phyloP scores from a whole-genome alignment of 176 grass and related monocot species.

The Bonia amplexicaulis region DNA sequence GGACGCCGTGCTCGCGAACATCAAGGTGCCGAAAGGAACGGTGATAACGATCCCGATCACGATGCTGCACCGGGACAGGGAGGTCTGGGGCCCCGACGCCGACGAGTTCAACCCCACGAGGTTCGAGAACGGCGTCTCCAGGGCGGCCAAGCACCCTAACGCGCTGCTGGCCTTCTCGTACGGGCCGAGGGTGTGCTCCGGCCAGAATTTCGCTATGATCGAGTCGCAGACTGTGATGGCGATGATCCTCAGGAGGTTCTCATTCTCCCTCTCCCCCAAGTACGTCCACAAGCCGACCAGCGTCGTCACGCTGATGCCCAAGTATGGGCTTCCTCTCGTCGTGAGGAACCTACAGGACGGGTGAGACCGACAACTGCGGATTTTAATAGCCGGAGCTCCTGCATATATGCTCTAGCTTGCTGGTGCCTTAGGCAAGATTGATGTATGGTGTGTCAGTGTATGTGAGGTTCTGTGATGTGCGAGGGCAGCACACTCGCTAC shows the following conservation, averaged over 20 bases:
- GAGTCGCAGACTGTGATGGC: conserved; percentile 37
- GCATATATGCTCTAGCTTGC: no score
- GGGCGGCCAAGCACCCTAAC: conserved; percentile 18
- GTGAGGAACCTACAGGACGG: background rate
- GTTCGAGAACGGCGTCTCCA: conserved; percentile 26
- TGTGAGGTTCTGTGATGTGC: no score
- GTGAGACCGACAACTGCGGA: background rate
- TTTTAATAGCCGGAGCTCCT: no score
- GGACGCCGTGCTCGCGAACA: background rate
- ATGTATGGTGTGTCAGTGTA: no score
- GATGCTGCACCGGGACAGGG: conserved; percentile 35
- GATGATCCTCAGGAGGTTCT: conserved; percentile 45
- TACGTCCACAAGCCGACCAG: conserved; percentile 47
- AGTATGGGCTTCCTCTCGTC: conserved; percentile 41
- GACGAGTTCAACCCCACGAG: conserved; percentile 52
- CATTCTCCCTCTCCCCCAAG: conserved; percentile 35
- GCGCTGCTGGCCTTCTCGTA: conserved; percentile 40
- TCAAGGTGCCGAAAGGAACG: background rate
- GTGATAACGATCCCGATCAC: conserved; percentile 23
- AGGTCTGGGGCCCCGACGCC: conserved; percentile 56
- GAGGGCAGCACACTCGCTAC: no score
- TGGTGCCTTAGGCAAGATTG: no score
- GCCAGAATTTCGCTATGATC: conserved; percentile 47
- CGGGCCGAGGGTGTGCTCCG: conserved; percentile 40
- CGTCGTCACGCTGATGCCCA: conserved; percentile 23